Conservation (phyloP, 1,139 yeast genomes). For the Geotrichum restrictum region DNA sequence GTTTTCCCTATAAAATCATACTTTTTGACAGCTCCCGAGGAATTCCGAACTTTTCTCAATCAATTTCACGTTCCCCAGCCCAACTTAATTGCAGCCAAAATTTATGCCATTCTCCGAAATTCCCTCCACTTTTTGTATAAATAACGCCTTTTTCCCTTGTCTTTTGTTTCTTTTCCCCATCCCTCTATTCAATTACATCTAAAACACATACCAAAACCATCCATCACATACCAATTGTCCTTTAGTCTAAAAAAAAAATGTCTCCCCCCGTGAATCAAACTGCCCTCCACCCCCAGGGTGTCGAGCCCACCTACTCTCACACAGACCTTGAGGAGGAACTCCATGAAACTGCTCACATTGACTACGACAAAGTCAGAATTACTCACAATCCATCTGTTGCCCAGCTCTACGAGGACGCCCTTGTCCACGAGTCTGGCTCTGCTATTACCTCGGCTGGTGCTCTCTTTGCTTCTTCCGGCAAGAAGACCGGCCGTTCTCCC, state of each 20-base stretch:
- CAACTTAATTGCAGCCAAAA: neutral
- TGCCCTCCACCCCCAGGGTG: conserved; percentile 43
- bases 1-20: too few relatives aligned
- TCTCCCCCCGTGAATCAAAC: conserved; percentile 42
- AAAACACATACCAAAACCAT: too few relatives aligned
- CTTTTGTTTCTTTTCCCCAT: neutral
- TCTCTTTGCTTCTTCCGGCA: conserved; percentile 90
- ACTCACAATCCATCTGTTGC: conserved; percentile 94
- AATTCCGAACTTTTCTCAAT: neutral
- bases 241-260: conserved; percentile 27
- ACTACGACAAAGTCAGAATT: conserved; percentile 43
- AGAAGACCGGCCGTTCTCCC: conserved; percentile 97
- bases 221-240: neutral
- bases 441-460: conserved; percentile 94
- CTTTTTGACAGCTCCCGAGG: neutral
- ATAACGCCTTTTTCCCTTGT: neutral
- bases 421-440: conserved; percentile 77
- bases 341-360: conserved; percentile 42
- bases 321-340: conserved; percentile 43
- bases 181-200: neutral
- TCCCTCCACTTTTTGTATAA: neutral
- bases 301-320: conserved; percentile 39
- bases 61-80: neutral
- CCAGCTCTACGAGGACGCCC: conserved; percentile 89
- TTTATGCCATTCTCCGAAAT: neutral